phyloP scores from a whole-genome alignment of 2,329 filamentous ascomycete species.

The Cercospora sesami region DNA sequence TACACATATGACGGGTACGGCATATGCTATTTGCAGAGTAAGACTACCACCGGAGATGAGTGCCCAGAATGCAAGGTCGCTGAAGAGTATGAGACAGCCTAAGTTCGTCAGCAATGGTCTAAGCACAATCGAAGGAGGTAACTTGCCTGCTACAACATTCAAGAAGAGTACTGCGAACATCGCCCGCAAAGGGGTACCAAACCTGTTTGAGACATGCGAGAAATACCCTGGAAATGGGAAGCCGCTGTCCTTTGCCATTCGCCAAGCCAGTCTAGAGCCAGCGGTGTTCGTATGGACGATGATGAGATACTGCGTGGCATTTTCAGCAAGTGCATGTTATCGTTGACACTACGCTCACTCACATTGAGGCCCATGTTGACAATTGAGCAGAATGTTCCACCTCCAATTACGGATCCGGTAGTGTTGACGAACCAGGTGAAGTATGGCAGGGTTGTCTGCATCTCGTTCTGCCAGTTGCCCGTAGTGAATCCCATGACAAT shows the following conservation, averaged over 20 bases:
- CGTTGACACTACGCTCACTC: neutral
- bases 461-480: slow-evolving; percentile 8
- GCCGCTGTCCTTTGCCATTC: slow-evolving; percentile 11
- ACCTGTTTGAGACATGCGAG: neutral
- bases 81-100: neutral
- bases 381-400: slow-evolving; percentile 9
- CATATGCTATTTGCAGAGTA: neutral
- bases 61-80: slow-evolving; percentile 3
- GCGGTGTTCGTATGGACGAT: slow-evolving; percentile 15
- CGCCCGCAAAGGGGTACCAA: neutral
- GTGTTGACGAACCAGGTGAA: slow-evolving; percentile 14
- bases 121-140: neutral
- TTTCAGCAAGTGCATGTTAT: neutral
- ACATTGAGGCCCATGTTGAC: slow-evolving; percentile 12
- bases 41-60: neutral
- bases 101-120: neutral
- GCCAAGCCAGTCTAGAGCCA: slow-evolving; percentile 9
- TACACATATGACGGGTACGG: neutral
- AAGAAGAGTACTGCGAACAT: neutral
- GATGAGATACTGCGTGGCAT: slow-evolving; percentile 6
- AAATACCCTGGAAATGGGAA: slow-evolving; percentile 4
- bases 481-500: slow-evolving; percentile 16
- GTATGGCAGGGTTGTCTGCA: slow-evolving; percentile 9
- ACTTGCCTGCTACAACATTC: neutral
- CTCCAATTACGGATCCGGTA: slow-evolving; percentile 10